phyloP scores from a whole-genome alignment of 78 protist genomes.

The Tieghemostelium lacteum region DNA sequence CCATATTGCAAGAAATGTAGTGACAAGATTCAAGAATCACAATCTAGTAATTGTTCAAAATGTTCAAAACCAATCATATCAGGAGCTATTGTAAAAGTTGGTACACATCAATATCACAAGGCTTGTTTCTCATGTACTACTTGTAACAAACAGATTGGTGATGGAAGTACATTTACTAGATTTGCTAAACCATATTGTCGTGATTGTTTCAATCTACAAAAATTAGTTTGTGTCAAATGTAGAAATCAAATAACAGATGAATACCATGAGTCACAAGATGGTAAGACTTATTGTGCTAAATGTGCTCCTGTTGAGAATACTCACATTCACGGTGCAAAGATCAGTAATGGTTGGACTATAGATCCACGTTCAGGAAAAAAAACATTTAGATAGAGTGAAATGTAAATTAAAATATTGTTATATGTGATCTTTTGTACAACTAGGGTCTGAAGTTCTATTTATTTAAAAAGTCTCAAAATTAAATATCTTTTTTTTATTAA shows the following conservation, averaged over 20 bases:
- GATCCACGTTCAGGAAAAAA: conserved; percentile 43
- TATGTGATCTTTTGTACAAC: too few relatives aligned
- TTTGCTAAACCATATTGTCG: conserved; percentile 51
- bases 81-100: conserved; percentile 20
- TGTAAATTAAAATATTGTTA: too few relatives aligned
- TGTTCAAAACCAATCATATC: conserved; percentile 29
- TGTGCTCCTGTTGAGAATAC: conserved; percentile 17
- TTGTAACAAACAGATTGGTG: conserved; percentile 13
- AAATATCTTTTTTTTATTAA: too few relatives aligned
- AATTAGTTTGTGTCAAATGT: conserved; percentile 15
- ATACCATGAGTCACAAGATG: background rate
- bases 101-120: conserved; percentile 23
- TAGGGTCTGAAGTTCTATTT: too few relatives aligned
- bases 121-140: conserved; percentile 12
- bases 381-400: too few relatives aligned
- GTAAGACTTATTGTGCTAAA: conserved; percentile 29
- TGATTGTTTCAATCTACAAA: background rate
- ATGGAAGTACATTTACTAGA: conserved; percentile 11
- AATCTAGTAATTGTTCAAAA: background rate
- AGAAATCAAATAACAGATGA: conserved; percentile 22
- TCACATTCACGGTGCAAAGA: conserved; percentile 5
- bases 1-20: conserved; percentile 38
- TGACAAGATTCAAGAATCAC: background rate
- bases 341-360: background rate
- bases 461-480: too few relatives aligned